Base-by-base conservation (phyloP, 352 stramenopile species). In the Globisporangium solare region DNA sequence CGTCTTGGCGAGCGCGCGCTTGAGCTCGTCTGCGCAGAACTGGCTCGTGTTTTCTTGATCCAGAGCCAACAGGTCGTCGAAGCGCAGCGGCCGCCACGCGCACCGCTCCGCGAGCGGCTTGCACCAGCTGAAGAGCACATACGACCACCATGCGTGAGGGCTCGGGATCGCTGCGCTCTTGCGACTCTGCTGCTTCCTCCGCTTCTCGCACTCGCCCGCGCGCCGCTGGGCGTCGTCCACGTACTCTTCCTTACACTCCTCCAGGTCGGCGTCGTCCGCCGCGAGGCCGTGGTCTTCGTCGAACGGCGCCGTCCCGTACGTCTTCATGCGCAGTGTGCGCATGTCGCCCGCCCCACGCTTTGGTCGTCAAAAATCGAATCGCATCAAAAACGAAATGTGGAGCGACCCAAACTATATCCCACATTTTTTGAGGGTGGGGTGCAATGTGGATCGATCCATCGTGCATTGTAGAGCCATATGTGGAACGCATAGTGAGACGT, bases 51-150 rank as follows among this genome's bases (percentile, higher is more conserved):
- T 69, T 7, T 51, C 56, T 35, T 59, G 53, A 14, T 70, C 37
- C 12, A 81, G 54, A 18, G 49, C 22, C 72, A 66, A 81, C 7
- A 76, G 63, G 43, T 81, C 72, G 6, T 68, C 56, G 3, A 70
- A 37, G 0, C 58, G 50, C 51, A 76, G 59, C 7, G 65, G 55
- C 0, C 65, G 65, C 24, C 69, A 49, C 21, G 51, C 56, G 51
- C 65, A 71, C 14, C 71, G 45, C 11, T 43, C 40, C 3, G 56
- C 50, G 7, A 76, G 62, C 11, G 62, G 70, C 39, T 64, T 57
- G 31, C 68, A 76, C 59, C 58, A 69, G 17, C 58, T 63, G 45
- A 76, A 76, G 48, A 76, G 71, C 47, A 64, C 40, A 39, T 58
- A 47, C 18, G 68, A 76, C 59, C 58, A 68, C 56, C 63, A 67